A percentile compares a stretch with the other conserved stretches of the same genome.
Evolutionary conservation across 345 rosid genomes (phyloP).

Genomic region (Citrus inodora): DNA sequence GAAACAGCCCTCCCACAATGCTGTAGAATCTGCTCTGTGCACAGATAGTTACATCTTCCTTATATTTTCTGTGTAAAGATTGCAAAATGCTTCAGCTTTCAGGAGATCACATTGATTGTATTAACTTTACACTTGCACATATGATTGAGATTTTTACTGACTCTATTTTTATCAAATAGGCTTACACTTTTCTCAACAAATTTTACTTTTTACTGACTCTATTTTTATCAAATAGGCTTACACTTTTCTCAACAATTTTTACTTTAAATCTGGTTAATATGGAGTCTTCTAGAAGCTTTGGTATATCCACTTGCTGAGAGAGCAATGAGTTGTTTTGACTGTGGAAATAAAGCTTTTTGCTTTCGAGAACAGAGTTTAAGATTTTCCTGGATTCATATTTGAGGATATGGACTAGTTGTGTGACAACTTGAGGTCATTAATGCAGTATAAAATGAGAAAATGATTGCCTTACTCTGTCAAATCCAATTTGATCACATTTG

Average conservation of each 20-base stretch:
- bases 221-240: not conserved
- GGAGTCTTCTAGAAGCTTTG: not conserved
- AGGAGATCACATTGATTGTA: not conserved
- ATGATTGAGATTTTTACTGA: conserved; percentile 1
- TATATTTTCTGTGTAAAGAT: not conserved
- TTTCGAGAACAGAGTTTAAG: not conserved
- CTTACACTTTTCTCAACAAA: not conserved
- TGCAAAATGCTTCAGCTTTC: not conserved
- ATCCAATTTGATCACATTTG: not conserved
- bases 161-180: not conserved
- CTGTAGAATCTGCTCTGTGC: not conserved
- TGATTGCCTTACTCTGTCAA: not conserved
- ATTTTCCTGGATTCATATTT: not conserved
- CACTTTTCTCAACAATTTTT: not conserved
- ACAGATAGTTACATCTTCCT: not conserved
- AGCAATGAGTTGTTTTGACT: not conserved
- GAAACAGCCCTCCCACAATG: not conserved
- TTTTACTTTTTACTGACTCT: not conserved
- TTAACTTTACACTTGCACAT: not conserved
- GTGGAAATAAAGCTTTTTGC: not conserved
- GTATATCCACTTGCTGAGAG: not conserved
- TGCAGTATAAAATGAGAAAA: not conserved
- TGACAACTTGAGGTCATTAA: not conserved
- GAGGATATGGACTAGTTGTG: not conserved
- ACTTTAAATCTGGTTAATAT: not conserved